Evolutionary conservation across 768 basidiomycete genomes (phyloP), one percentile per base, ranked within the genome.

Genomic region (Rubroboletus pulcherrimus): DNA sequence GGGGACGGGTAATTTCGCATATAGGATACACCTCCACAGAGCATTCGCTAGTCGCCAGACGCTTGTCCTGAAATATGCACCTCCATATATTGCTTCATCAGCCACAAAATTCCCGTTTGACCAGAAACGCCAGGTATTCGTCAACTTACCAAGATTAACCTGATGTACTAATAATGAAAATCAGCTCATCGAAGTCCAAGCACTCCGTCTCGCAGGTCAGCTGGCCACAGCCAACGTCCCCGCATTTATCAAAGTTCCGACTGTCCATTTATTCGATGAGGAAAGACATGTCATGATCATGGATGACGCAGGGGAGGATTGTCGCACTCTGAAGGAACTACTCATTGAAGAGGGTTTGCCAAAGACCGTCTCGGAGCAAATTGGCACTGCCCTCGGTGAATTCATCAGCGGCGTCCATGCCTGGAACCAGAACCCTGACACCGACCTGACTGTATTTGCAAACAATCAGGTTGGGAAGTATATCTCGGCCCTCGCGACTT

Each of bases 61-160:
- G 5, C 64, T 84, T 12, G 73, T 88, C 31, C 60, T 87, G 41
- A 88, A 89, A 68, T 82, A 87, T 68, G 76, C 77, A 10, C 75
- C 78, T 47, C 71, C 77, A 29, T 81, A 77, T 56, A 66, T 71
- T 63, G 76, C 71, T 50, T 19, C 33, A 21, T 62, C 66, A 7
- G 54, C 51, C 24, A 47, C 33, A 24, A 50, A 26, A 31, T 41
- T 73, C 64, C 58, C 72, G n/a, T 56, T 82, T n/a, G 66, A 72
- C 1, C 58, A 81, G 15, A 72, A 76, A 35, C 75, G 85, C 59
- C 85, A 87, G 80, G 86, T 84, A 56, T 52, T 70, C 29, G 39
- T 17, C 37, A 54, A 14, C 49, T 26, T 17, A 35, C 9, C 12
- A 10, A 26, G 17, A 30, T 26, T 49, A 43, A 29, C 56, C 35